phyloP scores from a whole-genome alignment of 2,329 filamentous ascomycete genomes.

The Trichoderma guizhouense region DNA sequence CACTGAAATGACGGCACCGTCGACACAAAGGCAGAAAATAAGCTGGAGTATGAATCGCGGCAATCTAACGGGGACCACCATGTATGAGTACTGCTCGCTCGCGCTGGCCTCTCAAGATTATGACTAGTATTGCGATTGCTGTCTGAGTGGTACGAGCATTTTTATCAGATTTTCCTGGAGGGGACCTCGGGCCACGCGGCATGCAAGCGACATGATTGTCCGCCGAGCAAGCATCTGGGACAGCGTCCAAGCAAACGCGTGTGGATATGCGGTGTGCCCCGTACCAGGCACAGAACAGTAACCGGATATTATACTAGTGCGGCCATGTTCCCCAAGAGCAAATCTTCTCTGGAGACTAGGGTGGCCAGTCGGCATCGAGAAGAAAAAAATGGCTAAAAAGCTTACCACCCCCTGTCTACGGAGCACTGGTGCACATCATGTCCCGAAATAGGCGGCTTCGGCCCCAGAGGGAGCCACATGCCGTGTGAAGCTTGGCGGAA shows the following conservation, averaged over 20 bases:
- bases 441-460: slow-evolving; percentile 22
- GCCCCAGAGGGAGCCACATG: slow-evolving; percentile 26
- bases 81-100: not conserved
- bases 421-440: slow-evolving; percentile 22
- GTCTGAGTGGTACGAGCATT: not conserved
- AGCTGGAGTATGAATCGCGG: not conserved
- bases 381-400: slow-evolving; percentile 19
- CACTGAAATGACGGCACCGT: not conserved
- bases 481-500: slow-evolving; percentile 29
- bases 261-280: slow-evolving; percentile 11
- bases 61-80: not conserved
- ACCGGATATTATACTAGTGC: not conserved
- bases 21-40: not conserved
- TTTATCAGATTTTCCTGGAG: not conserved
- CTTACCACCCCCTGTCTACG: slow-evolving; percentile 18
- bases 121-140: not conserved
- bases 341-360: slow-evolving; percentile 3
- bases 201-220: slow-evolving; percentile 13
- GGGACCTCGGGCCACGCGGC: slow-evolving; percentile 11
- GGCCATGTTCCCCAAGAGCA: not conserved
- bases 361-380: slow-evolving; percentile 19
- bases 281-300: not conserved
- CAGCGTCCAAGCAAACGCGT: not conserved
- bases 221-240: not conserved
- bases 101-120: not conserved